Conservation (phyloP, 495 filamentous ascomycete genomes). For the Oleoguttula mirabilis region DNA sequence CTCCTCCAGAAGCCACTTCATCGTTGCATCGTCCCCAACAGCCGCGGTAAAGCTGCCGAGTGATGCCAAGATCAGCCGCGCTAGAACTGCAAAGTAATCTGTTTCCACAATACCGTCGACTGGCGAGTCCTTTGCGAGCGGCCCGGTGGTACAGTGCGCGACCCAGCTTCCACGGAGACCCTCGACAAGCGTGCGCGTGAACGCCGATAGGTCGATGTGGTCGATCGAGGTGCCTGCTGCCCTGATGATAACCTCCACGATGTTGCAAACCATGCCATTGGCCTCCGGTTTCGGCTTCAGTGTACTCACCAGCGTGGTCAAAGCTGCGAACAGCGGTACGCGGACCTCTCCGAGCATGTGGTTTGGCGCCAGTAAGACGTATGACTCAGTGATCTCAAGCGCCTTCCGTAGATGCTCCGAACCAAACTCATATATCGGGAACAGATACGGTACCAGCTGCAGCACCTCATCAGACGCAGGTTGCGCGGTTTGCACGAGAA, state of each 20-base stretch:
- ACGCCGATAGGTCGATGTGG: conserved; percentile 35
- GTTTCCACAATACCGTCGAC: conserved; percentile 60
- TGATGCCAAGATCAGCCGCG: conserved; percentile 60
- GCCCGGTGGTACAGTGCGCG: conserved; percentile 64
- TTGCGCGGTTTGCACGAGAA: conserved; percentile 57
- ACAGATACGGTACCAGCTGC: conserved; percentile 50
- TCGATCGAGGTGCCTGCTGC: conserved; percentile 57
- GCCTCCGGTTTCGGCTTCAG: conserved; percentile 46
- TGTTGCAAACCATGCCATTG: conserved; percentile 50
- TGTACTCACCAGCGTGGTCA: conserved; percentile 47
- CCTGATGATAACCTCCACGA: conserved; percentile 61
- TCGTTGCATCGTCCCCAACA: conserved; percentile 38
- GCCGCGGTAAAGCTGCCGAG: conserved; percentile 38
- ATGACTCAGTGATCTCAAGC: conserved; percentile 62
- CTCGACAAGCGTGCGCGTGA: conserved; percentile 52
- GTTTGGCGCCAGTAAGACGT: conserved; percentile 66
- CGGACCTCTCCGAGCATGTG: conserved; percentile 59
- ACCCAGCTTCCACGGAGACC: conserved; percentile 60
- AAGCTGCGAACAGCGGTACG: conserved; percentile 41
- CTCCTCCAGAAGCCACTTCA: conserved; percentile 64
- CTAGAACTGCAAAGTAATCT: conserved; percentile 74
- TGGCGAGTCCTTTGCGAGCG: conserved; percentile 47
- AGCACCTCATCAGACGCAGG: conserved; percentile 56
- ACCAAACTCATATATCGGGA: conserved; percentile 59
- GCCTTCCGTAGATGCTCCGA: conserved; percentile 57